phyloP scores from a whole-genome alignment of 257 asterid species.

The Petrea volubilis region DNA sequence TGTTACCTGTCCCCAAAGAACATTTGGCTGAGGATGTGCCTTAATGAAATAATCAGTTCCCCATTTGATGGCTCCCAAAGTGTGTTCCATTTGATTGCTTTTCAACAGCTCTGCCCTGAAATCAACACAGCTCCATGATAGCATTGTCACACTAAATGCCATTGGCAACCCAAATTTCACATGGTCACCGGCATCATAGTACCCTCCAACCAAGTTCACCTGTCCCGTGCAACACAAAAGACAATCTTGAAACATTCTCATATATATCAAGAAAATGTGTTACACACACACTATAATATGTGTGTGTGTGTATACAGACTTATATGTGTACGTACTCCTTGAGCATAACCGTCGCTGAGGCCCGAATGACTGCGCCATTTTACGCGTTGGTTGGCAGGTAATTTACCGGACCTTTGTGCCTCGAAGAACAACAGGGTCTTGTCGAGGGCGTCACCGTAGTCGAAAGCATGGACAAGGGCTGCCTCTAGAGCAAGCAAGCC shows the following conservation, averaged over 20 bases:
- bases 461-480: constrained; percentile 22
- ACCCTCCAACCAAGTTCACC: constrained; percentile 81
- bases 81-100: constrained; percentile 54
- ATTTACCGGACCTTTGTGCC: constrained; percentile 72
- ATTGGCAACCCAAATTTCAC: constrained; percentile 77
- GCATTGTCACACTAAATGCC: constrained; percentile 64
- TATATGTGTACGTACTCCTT: constrained; percentile 42
- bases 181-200: constrained; percentile 82
- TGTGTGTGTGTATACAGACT: neutral
- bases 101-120: constrained; percentile 41
- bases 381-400: constrained; percentile 47
- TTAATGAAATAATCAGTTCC: constrained; percentile 75
- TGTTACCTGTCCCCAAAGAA: constrained; percentile 70
- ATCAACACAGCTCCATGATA: constrained; percentile 65
- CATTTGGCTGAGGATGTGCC: constrained; percentile 65
- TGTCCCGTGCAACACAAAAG: neutral
- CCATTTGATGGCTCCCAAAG: constrained; percentile 73
- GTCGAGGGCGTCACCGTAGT: constrained; percentile 60
- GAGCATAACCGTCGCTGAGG: constrained; percentile 57
- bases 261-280: neutral
- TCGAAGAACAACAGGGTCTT: constrained; percentile 59
- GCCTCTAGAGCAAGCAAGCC: constrained; percentile 37
- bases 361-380: constrained; percentile 73
- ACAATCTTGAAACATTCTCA: neutral
- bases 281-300: neutral